Conservation (phyloP, 768 basidiomycete genomes). For the Gyrodon lividus region DNA sequence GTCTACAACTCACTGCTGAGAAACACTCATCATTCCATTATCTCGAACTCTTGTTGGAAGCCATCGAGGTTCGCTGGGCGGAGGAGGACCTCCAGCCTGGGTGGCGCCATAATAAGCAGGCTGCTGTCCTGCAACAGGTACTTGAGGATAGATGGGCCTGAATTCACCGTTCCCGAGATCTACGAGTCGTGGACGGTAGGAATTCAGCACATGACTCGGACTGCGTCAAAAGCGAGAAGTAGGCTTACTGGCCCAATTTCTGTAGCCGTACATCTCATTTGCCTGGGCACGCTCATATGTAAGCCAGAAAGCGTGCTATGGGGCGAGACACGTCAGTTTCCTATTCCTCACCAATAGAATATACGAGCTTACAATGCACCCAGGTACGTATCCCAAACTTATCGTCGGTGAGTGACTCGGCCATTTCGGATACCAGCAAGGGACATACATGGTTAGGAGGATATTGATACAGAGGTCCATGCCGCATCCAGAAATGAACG, state of each 20-base stretch:
- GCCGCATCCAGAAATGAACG: conserved; percentile 74
- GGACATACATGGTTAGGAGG: conserved; percentile 65
- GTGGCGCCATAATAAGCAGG: not conserved
- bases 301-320: conserved; percentile 80
- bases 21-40: not conserved
- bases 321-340: not conserved
- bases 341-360: not conserved
- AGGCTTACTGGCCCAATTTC: conserved; percentile 26
- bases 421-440: no score
- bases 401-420: not conserved
- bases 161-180: not conserved
- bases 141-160: not conserved
- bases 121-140: not conserved
- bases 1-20: not conserved
- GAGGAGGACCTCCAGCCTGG: not conserved
- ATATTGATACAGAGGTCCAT: conserved; percentile 84
- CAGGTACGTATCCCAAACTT: conserved; percentile 76
- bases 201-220: not conserved
- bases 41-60: not conserved
- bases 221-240: not conserved
- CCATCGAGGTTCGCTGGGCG: not conserved
- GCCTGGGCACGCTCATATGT: conserved; percentile 82
- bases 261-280: conserved; percentile 46
- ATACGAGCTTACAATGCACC: conserved; percentile 40
- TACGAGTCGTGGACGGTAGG: not conserved